phyloP scores from a whole-genome alignment of 116 monocot species.

The Phalaenopsis hybrid region DNA sequence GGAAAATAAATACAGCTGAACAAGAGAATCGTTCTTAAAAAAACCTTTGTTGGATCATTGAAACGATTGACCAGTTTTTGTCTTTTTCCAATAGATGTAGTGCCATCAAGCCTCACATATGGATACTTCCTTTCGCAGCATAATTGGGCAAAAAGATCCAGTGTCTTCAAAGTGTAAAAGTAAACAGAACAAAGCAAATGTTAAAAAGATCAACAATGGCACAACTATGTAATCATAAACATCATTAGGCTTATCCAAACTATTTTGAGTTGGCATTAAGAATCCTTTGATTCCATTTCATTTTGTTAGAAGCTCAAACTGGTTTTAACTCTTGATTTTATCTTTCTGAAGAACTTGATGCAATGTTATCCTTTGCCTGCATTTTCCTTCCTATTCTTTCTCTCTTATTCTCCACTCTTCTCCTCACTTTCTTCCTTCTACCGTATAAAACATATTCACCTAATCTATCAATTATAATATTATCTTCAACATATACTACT shows the following conservation, averaged over 20 bases:
- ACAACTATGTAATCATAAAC: background rate
- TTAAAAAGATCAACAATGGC: background rate
- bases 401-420: background rate
- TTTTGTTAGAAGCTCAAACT: background rate
- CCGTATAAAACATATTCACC: background rate
- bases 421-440: background rate
- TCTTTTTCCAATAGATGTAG: slow-evolving; percentile 92
- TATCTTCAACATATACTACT: background rate
- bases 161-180: slow-evolving; percentile 41
- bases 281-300: background rate
- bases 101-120: slow-evolving; percentile 86
- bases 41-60: slow-evolving; percentile 84
- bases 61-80: slow-evolving; percentile 93
- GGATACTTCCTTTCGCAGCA: slow-evolving; percentile 98
- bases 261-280: background rate
- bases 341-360: background rate
- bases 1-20: background rate
- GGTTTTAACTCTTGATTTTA: background rate
- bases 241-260: slow-evolving; percentile 1
- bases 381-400: background rate
- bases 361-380: background rate
- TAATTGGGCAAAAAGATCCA: slow-evolving; percentile 93
- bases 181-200: background rate
- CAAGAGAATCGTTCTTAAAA: background rate
- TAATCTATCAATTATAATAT: background rate